A percentile compares a stretch with the other conserved stretches of the same genome.
Evolutionary conservation across 2,329 filamentous ascomycete species (phyloP).

Genomic region (Ceratocystis alfenasii): DNA sequence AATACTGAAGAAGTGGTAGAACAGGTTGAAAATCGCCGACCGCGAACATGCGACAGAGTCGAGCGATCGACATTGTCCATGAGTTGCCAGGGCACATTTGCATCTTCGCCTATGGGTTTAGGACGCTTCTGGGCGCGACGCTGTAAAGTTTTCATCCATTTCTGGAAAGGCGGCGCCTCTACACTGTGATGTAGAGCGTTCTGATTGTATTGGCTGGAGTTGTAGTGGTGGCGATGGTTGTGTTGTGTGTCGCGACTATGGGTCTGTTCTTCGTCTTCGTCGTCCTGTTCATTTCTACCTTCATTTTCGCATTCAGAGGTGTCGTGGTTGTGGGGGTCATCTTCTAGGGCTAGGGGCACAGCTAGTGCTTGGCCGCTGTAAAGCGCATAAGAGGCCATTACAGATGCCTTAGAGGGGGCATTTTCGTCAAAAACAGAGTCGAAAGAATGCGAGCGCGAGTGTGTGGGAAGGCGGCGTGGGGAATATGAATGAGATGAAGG

Average conservation of each 20-base stretch:
- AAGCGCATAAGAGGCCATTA: slow-evolving; percentile 22
- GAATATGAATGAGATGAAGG: slow-evolving; percentile 16
- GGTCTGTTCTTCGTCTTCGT: neutral
- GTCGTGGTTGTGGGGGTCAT: slow-evolving; percentile 7
- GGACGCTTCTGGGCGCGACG: slow-evolving; percentile 40
- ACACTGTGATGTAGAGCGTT: neutral
- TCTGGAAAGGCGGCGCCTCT: slow-evolving; percentile 43
- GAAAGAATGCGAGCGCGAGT: slow-evolving; percentile 21
- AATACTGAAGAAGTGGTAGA: slow-evolving; percentile 68
- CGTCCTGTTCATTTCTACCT: neutral
- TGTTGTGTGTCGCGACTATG: neutral
- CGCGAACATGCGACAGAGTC: slow-evolving; percentile 22
- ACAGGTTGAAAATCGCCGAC: slow-evolving; percentile 33
- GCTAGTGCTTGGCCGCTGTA: slow-evolving; percentile 20
- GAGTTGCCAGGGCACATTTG: slow-evolving; percentile 31
- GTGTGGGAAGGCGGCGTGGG: slow-evolving; percentile 5
- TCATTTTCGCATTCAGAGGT: slow-evolving; percentile 14
- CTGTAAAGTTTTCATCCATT: slow-evolving; percentile 61
- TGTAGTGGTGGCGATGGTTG: slow-evolving; percentile 4
- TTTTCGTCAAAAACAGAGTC: slow-evolving; percentile 21
- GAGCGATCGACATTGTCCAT: slow-evolving; percentile 25
- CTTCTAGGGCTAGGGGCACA: slow-evolving; percentile 11
- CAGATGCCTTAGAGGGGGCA: slow-evolving; percentile 20
- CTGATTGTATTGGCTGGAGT: slow-evolving; percentile 26
- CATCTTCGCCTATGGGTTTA: slow-evolving; percentile 24